phyloP scores from a whole-genome alignment of 2,329 filamentous ascomycete genomes.

The Simplicillium sp. region DNA sequence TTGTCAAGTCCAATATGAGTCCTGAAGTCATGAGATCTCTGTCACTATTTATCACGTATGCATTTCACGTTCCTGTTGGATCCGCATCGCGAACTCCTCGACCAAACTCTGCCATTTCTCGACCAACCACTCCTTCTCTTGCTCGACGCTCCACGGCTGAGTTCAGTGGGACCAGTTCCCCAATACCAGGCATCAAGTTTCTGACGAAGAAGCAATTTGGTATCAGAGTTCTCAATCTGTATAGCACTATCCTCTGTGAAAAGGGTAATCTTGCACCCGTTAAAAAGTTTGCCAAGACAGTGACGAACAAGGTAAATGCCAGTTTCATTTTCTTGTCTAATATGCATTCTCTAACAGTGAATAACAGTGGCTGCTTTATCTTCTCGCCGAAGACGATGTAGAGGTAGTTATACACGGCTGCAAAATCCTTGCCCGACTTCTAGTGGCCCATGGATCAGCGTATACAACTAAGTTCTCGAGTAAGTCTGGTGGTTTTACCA shows the following conservation, averaged over 20 bases:
- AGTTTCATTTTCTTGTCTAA: neutral
- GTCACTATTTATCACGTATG: conserved; percentile 87
- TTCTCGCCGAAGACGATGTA: conserved; percentile 77
- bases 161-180: conserved; percentile 14
- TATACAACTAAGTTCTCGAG: conserved; percentile 78
- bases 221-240: conserved; percentile 65
- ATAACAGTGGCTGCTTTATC: conserved; percentile 74
- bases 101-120: conserved; percentile 25
- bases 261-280: conserved; percentile 59
- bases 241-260: conserved; percentile 69
- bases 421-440: conserved; percentile 73
- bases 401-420: conserved; percentile 73
- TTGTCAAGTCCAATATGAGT: conserved; percentile 73
- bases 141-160: conserved; percentile 28
- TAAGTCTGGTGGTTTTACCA: conserved; percentile 79
- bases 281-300: conserved; percentile 82
- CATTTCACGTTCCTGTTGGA: conserved; percentile 54
- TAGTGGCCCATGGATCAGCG: conserved; percentile 70
- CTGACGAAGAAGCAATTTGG: conserved; percentile 64
- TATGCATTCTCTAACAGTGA: conserved; percentile 8
- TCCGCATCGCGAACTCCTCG: conserved; percentile 44
- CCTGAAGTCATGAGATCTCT: conserved; percentile 79
- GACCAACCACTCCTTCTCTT: conserved; percentile 30
- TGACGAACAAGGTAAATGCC: conserved; percentile 74
- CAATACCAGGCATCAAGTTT: conserved; percentile 21